Conservation (phyloP, 805 yeast genomes). For the Maudiozyma serrabonitensis region DNA sequence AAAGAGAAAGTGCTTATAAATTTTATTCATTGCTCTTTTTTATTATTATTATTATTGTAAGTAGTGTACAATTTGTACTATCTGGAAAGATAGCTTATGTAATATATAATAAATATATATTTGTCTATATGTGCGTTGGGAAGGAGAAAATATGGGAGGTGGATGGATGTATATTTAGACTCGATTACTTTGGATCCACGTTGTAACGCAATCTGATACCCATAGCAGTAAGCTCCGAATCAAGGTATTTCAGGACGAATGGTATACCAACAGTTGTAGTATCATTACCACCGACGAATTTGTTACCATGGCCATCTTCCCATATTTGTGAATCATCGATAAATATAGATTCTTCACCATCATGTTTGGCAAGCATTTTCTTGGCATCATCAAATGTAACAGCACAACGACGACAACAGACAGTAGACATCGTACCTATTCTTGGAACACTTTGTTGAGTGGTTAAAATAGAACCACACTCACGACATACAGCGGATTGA, state of each 20-base stretch:
- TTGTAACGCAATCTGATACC: conserved; percentile 89
- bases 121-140: not conserved
- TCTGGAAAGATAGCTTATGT: no score
- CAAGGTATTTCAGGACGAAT: conserved; percentile 88
- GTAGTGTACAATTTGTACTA: no score
- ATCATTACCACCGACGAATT: conserved; percentile 83
- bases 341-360: conserved; percentile 30
- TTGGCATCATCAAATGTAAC: conserved; percentile 50
- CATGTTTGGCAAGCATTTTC: conserved; percentile 30
- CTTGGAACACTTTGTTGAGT: conserved; percentile 89
- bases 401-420: conserved; percentile 90
- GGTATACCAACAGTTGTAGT: conserved; percentile 97
- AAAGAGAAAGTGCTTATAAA: no score
- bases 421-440: conserved; percentile 67
- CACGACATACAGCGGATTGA: conserved; percentile 79
- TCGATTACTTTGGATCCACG: conserved; percentile 49
- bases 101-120: no score
- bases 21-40: no score
- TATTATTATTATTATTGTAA: no score
- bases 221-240: conserved; percentile 94
- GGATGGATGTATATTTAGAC: not conserved
- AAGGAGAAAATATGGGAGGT: not conserved
- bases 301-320: conserved; percentile 96
- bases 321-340: conserved; percentile 70
- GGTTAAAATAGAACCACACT: conserved; percentile 85